These are phyloP conservation scores for Aspergillus nomiae DNA, from an alignment of 2,329 filamentous ascomycete genomes.

Conservation along the genomic window DNA sequence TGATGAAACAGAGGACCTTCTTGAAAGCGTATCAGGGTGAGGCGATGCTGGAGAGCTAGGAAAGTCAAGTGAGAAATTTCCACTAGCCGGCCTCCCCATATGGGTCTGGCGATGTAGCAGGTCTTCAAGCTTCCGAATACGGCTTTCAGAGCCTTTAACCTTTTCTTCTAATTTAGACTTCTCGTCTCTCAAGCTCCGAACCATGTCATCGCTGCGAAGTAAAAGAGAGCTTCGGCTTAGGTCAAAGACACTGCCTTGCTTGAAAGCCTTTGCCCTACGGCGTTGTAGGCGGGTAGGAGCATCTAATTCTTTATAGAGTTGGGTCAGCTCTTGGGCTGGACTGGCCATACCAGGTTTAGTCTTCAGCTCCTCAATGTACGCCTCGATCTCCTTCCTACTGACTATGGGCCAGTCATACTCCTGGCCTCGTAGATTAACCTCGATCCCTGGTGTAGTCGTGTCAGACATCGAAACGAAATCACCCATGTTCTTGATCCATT, in stretches of 20 bases:
- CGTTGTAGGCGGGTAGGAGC: constrained; percentile 82
- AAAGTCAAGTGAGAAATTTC: constrained; percentile 49
- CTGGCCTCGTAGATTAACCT: constrained; percentile 80
- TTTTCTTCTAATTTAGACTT: constrained; percentile 74
- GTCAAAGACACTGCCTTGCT: constrained; percentile 93
- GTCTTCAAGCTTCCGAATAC: constrained; percentile 88
- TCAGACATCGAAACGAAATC: constrained; percentile 69
- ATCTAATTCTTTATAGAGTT: constrained; percentile 76
- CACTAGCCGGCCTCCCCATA: constrained; percentile 55
- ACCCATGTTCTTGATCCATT: constrained; percentile 85
- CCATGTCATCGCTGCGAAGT: constrained; percentile 81
- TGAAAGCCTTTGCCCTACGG: constrained; percentile 88
- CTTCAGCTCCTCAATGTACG: constrained; percentile 69
- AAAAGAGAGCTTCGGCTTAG: constrained; percentile 84
- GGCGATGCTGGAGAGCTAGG: constrained; percentile 45
- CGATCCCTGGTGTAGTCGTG: constrained; percentile 71
- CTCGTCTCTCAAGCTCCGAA: constrained; percentile 76
- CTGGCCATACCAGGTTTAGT: constrained; percentile 65
- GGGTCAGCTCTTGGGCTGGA: constrained; percentile 70
- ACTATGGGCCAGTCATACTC: constrained; percentile 80
- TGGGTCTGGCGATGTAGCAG: constrained; percentile 80
- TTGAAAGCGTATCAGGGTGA: constrained; percentile 48
- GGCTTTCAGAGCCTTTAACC: constrained; percentile 80
- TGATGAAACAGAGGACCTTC: constrained; percentile 62
- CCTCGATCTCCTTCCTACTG: constrained; percentile 72